phyloP scores from a whole-genome alignment of 2,329 filamentous ascomycete species.

The Fusarium sp. region DNA sequence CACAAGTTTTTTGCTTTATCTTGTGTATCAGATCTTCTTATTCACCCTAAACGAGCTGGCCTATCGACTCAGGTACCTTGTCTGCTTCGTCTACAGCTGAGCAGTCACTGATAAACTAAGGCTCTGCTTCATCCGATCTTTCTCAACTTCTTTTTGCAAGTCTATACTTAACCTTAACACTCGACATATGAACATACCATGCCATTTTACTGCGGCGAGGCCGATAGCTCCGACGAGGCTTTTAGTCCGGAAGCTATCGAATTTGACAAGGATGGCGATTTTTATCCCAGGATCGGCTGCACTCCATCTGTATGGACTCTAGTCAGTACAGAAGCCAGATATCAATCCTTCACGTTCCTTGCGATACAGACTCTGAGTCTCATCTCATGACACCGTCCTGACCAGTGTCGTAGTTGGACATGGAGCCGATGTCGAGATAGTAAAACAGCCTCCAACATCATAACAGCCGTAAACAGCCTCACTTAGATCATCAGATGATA shows the following conservation, averaged over 20 bases:
- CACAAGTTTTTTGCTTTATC: fast-evolving
- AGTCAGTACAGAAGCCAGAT: constrained; percentile 6
- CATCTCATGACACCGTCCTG: not conserved
- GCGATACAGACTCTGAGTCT: fast-evolving
- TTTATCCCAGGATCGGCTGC: not conserved
- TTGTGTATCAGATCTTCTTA: fast-evolving
- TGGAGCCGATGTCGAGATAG: not conserved
- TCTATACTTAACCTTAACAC: not conserved
- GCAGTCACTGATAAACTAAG: not conserved
- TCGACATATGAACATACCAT: fast-evolving
- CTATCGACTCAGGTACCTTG: not conserved
- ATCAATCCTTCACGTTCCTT: constrained; percentile 2
- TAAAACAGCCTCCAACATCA: not conserved
- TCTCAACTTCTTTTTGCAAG: not conserved
- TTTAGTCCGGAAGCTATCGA: not conserved
- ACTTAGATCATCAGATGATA: not conserved
- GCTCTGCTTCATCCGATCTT: not conserved
- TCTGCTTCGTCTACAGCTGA: not conserved
- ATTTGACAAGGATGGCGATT: constrained; percentile 3
- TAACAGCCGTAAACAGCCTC: not conserved
- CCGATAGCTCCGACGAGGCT: not conserved
- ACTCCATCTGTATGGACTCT: not conserved
- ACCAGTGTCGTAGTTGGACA: not conserved
- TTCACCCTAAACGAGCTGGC: not conserved
- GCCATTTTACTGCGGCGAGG: not conserved